A percentile compares a stretch with the other conserved stretches of the same genome.
These are phyloP conservation scores for Lophiotrema nucula DNA, from an alignment of 495 filamentous ascomycete genomes.

Conservation along the genomic window DNA sequence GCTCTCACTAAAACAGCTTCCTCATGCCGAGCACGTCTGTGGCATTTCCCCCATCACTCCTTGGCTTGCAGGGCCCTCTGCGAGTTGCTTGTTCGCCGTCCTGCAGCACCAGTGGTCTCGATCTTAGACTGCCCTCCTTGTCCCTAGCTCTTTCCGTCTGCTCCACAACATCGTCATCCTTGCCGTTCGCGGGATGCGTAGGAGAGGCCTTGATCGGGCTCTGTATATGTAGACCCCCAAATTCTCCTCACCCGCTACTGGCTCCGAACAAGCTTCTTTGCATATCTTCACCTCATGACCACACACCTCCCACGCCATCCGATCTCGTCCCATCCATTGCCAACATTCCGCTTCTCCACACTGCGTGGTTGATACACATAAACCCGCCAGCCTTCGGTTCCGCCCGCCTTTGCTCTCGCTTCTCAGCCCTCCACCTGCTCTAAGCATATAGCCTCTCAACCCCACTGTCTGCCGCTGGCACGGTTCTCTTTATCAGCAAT, in stretches of 20 bases:
- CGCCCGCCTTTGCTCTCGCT: constrained; percentile 18
- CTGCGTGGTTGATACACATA: constrained; percentile 28
- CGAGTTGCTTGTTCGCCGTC: constrained; percentile 33
- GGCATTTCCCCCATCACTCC: constrained; percentile 20
- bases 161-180: constrained; percentile 34
- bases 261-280: constrained; percentile 18
- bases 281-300: constrained; percentile 36
- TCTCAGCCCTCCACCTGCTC: constrained; percentile 19
- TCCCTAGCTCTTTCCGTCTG: constrained; percentile 22
- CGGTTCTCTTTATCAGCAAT: constrained; percentile 27
- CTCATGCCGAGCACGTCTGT: constrained; percentile 18
- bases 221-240: constrained; percentile 33
- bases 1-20: constrained; percentile 29
- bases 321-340: constrained; percentile 12
- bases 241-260: constrained; percentile 14
- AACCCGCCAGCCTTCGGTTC: constrained; percentile 23
- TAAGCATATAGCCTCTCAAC: constrained; percentile 23
- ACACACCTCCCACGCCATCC: constrained; percentile 32
- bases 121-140: constrained; percentile 28
- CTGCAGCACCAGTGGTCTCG: constrained; percentile 24
- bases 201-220: constrained; percentile 19
- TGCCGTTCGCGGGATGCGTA: constrained; percentile 33
- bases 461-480: constrained; percentile 2
- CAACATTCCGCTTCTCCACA: constrained; percentile 26
- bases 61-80: constrained; percentile 29